Base-by-base conservation (phyloP, 1,284 basidiomycete species). In the Cryptococcus jaspeensis region DNA sequence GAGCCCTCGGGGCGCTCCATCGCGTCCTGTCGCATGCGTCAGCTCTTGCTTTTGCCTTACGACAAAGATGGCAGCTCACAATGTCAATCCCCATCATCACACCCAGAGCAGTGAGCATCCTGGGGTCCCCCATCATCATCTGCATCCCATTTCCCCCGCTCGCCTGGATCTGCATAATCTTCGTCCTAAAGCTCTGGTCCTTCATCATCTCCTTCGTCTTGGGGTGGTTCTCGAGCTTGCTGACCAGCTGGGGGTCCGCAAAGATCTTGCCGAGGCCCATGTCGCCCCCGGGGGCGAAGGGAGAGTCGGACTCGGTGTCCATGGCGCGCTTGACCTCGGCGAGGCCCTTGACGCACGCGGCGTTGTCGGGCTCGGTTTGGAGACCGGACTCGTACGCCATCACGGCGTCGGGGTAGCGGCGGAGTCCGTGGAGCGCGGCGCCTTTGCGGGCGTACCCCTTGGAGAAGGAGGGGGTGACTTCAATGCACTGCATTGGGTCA, bases 391-490 rank as follows among this genome's bases (percentile, higher is more conserved):
- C 75, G 62, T 77, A 77, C 7, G 74, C 77, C 66, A 74, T 82
- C 62, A 96, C 88, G 7, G 92, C 92, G 16, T 94, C 91, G 57
- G 87, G 87, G 72, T 85, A 94, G 74, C 82, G 81, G 58, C 83
- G 82, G 39, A 85, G 81, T 37, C 94, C 94, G 71, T 97, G 94
- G 46, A 97, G 80, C n/a, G 94, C 94, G 38, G 92, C 92, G 53
- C 94, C 94, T 73, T 95, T 95, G 56, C 94, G 85, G 18, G 88
- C 88, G 78, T 89, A 93, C 2, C 93, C 93, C 77, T 98, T 98
- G 42, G 88, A 82, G 87, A 94, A 98, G 4, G 83, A 80, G 4
- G 91, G 85, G 69, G 89, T 90, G 61, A 89, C 80, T 71, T 85
- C 83, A 73, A 96, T 84, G 55, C 78, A 80, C 74, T 81, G 60